Percentiles rank a stretch among this genome's conserved stretches.
phyloP scores from a whole-genome alignment of 2,329 filamentous ascomycete genomes.

The Neonectria neomacrospora region DNA sequence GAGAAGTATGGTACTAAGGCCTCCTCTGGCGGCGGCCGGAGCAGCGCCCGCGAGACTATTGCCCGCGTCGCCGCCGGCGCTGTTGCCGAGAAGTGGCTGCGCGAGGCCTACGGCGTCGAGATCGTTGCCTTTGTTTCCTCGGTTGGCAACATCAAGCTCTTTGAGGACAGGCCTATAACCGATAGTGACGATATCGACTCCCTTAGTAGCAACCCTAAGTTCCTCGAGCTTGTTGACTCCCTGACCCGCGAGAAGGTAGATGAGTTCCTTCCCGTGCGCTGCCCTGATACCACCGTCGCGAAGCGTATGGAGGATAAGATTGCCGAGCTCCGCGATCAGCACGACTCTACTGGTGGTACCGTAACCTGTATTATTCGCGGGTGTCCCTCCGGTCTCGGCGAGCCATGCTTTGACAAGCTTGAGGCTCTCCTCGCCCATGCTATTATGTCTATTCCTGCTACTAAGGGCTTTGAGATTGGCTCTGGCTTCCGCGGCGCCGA shows the following conservation, averaged over 20 bases:
- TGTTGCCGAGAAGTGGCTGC: slow-evolving; percentile 91
- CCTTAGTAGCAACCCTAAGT: slow-evolving; percentile 81
- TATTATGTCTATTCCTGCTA: slow-evolving; percentile 93
- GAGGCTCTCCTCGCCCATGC: slow-evolving; percentile 91
- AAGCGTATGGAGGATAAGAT: slow-evolving; percentile 82
- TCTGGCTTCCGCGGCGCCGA: slow-evolving; percentile 89
- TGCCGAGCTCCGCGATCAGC: slow-evolving; percentile 77
- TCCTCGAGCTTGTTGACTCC: slow-evolving; percentile 76
- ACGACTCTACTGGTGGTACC: slow-evolving; percentile 92
- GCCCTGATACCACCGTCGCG: slow-evolving; percentile 74
- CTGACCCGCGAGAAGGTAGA: slow-evolving; percentile 71
- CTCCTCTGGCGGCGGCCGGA: slow-evolving; percentile 86
- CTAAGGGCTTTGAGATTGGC: slow-evolving; percentile 94
- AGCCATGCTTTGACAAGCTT: slow-evolving; percentile 94
- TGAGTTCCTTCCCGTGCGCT: slow-evolving; percentile 82
- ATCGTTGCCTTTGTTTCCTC: slow-evolving; percentile 90
- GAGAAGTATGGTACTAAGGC: slow-evolving; percentile 97
- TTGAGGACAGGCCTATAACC: slow-evolving; percentile 84
- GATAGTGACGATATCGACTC: slow-evolving; percentile 60
- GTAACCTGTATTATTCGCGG: slow-evolving; percentile 94
- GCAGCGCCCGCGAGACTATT: slow-evolving; percentile 91
- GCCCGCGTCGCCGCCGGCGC: slow-evolving; percentile 89
- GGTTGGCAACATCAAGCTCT: slow-evolving; percentile 70
- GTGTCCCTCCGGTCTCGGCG: slow-evolving; percentile 84
- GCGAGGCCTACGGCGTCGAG: slow-evolving; percentile 82